These are phyloP conservation scores for Prunus campanulata DNA, from an alignment of 306 rosid species.

Conservation along the genomic window DNA sequence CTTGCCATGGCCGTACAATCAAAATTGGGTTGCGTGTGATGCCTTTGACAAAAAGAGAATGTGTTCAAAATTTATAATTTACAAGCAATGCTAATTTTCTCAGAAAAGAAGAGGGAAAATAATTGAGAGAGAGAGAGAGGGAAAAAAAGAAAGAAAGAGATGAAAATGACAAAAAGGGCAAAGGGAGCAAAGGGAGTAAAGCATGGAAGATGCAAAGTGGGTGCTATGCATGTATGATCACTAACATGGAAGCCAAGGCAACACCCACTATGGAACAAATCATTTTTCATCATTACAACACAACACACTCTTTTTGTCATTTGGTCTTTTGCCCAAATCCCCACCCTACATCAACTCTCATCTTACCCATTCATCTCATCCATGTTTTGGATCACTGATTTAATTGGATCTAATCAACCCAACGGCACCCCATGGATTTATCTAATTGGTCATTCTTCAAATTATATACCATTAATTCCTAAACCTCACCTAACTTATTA, in stretches of 20 bases:
- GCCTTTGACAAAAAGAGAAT: conserved; percentile 34
- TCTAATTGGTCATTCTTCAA: not conserved
- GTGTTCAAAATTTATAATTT: conserved; percentile 6
- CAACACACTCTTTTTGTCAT: conserved; percentile 55
- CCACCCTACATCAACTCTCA: conserved; percentile 58
- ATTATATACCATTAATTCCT: not conserved
- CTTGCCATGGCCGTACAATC: conserved; percentile 36
- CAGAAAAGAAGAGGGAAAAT: not conserved
- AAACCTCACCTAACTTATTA: not conserved
- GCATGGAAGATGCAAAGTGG: conserved; percentile 37
- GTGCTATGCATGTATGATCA: conserved; percentile 25
- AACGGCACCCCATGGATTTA: not conserved
- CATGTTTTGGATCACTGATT: not conserved
- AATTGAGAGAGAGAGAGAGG: not conserved
- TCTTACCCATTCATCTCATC: conserved; percentile 29
- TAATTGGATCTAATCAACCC: not conserved
- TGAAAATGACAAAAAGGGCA: conserved; percentile 49
- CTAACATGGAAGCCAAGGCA: conserved; percentile 61
- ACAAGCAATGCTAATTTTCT: not conserved
- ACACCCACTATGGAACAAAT: conserved; percentile 55
- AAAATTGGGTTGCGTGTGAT: conserved; percentile 29
- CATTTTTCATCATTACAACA: conserved; percentile 52
- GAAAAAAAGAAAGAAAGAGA: not conserved
- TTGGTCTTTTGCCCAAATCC: conserved; percentile 14
- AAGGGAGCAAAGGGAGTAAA: conserved; percentile 24